Base-by-base conservation (phyloP, 768 basidiomycete species). In the Saitozyma sp. region DNA sequence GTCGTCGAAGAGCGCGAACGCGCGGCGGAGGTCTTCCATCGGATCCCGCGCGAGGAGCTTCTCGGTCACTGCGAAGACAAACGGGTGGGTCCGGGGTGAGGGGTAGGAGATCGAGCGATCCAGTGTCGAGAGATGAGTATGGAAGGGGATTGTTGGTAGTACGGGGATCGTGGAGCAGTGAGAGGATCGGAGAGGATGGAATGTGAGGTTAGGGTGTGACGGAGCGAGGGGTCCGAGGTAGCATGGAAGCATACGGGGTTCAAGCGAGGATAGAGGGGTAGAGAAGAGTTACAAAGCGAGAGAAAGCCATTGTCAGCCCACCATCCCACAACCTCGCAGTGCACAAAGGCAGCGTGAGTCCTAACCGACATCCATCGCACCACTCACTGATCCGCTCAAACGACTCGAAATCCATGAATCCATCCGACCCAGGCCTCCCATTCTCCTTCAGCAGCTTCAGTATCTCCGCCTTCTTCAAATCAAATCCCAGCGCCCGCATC, bases 391-490 rank as follows among this genome's bases (percentile, higher is more conserved):
- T 92, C 83, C 89, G 91, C 17, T 89, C 87, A 74, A 99, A 99
- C 70, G 91, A 91, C 51, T 92, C 91, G 74, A 89, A 95, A 59
- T 90, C 89, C 88, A 98, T 95, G 64, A 93, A 81, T 19, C 74
- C 77, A 59, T 77, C 76, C 20, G 66, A 64, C 2, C 88, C 89
- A 61, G 76, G 74, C 11, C 69, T 67, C 3, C 88, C 89, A 68
- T 93, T 87, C 74, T 97, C 95, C 38, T 92, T 83, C 57, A 99
- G 83, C 38, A 97, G 84, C 80, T 97, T 98, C 69, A 99, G 82
- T 49, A 99, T 94, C 80, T 99, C 96, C 0, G 92, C 92, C 82
- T 98, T 99, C 84, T 98, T 98, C 82, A 96, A 79, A 79, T 98
- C 96, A 78, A 98, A 98, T 1, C 96, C 96, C 62, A 99, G 82